phyloP scores from a whole-genome alignment of 176 grass and related monocot genomes.

The Carex kokanica region DNA sequence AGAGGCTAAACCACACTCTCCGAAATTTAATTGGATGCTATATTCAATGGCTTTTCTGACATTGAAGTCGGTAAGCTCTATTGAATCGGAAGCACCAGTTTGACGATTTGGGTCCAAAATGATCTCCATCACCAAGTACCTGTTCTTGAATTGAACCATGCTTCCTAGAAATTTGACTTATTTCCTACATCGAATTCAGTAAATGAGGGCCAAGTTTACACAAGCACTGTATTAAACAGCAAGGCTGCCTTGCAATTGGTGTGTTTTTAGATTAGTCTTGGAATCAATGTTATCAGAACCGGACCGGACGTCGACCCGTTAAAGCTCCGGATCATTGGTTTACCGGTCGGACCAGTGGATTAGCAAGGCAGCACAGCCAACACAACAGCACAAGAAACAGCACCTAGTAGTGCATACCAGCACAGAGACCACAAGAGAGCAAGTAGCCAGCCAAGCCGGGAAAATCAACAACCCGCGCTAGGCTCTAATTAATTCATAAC shows the following conservation, averaged over 20 bases:
- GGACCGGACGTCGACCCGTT: too few relatives aligned
- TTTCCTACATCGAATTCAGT: neutral
- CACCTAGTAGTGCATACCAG: too few relatives aligned
- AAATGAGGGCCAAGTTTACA: neutral
- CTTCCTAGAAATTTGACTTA: neutral
- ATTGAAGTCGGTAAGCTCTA: constrained; percentile 53
- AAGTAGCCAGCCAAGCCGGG: too few relatives aligned
- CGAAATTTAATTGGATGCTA: constrained; percentile 82
- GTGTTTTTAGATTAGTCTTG: neutral
- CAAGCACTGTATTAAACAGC: neutral
- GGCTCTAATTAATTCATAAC: too few relatives aligned
- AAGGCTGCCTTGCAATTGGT: too few relatives aligned
- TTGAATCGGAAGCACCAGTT: constrained; percentile 30
- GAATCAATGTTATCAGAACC: too few relatives aligned
- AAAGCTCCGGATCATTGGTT: too few relatives aligned
- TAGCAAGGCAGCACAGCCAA: too few relatives aligned
- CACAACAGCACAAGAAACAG: too few relatives aligned
- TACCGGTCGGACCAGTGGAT: too few relatives aligned
- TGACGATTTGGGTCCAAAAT: constrained; percentile 43
- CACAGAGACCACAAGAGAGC: too few relatives aligned
- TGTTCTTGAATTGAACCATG: constrained; percentile 93
- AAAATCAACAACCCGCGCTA: too few relatives aligned
- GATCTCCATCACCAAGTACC: constrained; percentile 80
- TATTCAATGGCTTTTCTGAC: constrained; percentile 63
- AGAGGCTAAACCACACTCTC: constrained; percentile 65